Evolutionary conservation across 768 basidiomycete genomes (phyloP).

Genomic region (Trametes punicea): DNA sequence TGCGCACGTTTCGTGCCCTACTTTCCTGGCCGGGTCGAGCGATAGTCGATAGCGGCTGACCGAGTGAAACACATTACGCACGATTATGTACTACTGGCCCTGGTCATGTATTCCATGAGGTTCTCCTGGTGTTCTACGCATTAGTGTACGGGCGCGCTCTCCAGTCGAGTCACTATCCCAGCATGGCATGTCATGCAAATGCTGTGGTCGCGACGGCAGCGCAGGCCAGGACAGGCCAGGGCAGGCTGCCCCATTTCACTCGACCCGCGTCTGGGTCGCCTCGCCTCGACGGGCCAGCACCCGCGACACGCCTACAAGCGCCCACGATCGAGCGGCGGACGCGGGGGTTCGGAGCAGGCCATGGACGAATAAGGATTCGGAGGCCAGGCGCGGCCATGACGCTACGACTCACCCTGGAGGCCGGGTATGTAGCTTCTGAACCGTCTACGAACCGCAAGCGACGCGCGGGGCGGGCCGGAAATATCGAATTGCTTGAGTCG

Average conservation of each 20-base stretch:
- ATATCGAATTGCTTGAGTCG: slow-evolving; percentile 6
- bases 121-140: neutral
- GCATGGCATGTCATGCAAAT: neutral
- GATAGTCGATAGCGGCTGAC: neutral
- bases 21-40: neutral
- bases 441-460: neutral
- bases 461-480: slow-evolving; percentile 5
- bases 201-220: neutral
- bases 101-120: neutral
- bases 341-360: neutral
- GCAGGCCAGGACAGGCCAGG: neutral
- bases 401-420: slow-evolving; percentile 15
- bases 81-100: slow-evolving; percentile 4
- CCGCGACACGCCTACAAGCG: neutral
- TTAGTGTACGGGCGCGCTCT: neutral
- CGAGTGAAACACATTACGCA: slow-evolving; percentile 13
- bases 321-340: neutral
- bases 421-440: slow-evolving; percentile 8
- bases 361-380: slow-evolving; percentile 1
- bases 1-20: neutral
- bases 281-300: neutral
- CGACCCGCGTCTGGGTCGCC: too few relatives aligned
- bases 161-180: neutral
- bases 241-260: neutral
- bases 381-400: slow-evolving; percentile 7